These are phyloP conservation scores for Linum usitatissimum DNA, from an alignment of 345 rosid species.

Conservation along the genomic window DNA sequence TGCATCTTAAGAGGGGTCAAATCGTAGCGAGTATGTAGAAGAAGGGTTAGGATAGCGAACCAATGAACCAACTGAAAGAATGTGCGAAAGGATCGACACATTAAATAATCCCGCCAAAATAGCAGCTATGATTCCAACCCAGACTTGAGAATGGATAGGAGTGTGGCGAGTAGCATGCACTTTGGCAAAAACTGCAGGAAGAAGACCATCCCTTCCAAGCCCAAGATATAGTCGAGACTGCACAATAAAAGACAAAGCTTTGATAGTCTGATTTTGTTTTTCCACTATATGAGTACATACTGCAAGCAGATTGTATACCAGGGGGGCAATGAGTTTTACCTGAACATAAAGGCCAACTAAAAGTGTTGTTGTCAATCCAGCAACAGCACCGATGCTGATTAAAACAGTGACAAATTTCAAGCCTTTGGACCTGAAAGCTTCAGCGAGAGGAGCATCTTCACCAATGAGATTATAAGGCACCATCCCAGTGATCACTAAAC, in stretches of 20 bases:
- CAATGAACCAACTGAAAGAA: constrained; percentile 93
- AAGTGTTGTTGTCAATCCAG: constrained; percentile 91
- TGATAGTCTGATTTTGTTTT: neutral
- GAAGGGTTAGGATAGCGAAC: constrained; percentile 32
- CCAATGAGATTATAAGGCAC: constrained; percentile 60
- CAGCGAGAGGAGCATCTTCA: constrained; percentile 88
- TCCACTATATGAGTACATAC: neutral
- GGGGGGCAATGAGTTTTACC: constrained; percentile 33
- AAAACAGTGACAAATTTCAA: constrained; percentile 65
- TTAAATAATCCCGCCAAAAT: constrained; percentile 74
- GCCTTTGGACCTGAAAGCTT: constrained; percentile 78
- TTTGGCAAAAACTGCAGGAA: constrained; percentile 79
- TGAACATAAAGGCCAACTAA: constrained; percentile 96
- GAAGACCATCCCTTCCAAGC: constrained; percentile 89
- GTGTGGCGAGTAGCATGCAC: constrained; percentile 72
- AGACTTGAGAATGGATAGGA: constrained; percentile 84
- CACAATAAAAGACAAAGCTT: constrained; percentile 19
- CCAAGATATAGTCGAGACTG: constrained; percentile 94
- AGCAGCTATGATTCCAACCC: constrained; percentile 85
- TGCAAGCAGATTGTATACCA: constrained; percentile 7
- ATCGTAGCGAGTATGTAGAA: neutral
- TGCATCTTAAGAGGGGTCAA: neutral
- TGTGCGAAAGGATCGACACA: constrained; percentile 70
- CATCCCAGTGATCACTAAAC: constrained; percentile 96
- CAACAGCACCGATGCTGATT: constrained; percentile 89